phyloP scores from a whole-genome alignment of 2,329 filamentous ascomycete species.

The Aspergillus tamarii region DNA sequence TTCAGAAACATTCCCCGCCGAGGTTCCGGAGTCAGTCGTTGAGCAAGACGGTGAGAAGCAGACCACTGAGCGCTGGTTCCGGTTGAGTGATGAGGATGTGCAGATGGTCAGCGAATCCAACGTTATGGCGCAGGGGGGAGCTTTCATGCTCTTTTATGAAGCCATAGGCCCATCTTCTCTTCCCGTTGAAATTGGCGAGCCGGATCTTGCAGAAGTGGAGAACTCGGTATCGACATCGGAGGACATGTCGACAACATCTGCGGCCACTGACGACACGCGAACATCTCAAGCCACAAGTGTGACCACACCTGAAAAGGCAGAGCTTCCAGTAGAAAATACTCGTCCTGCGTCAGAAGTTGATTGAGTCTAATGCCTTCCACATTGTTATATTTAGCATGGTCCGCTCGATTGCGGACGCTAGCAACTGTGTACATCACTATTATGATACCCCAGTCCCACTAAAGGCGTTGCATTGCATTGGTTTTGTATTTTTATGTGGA shows the following conservation, averaged over 20 bases:
- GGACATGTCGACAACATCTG: constrained; percentile 30
- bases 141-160: constrained; percentile 98
- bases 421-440: constrained; percentile 15
- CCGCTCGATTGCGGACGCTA: background rate
- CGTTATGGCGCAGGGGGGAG: constrained; percentile 75
- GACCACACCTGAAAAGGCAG: constrained; percentile 23
- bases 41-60: constrained; percentile 39
- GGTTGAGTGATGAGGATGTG: constrained; percentile 87
- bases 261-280: constrained; percentile 27
- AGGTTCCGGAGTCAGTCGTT: constrained; percentile 35
- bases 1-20: constrained; percentile 36
- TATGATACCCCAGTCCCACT: constrained; percentile 22
- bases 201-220: constrained; percentile 13
- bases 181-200: background rate
- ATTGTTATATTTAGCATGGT: constrained; percentile 6
- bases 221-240: constrained; percentile 27
- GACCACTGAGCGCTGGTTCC: constrained; percentile 73
- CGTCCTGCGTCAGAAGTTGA: constrained; percentile 16
- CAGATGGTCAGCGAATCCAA: constrained; percentile 71
- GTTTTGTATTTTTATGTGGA: background rate
- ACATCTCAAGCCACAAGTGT: constrained; percentile 36
- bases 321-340: constrained; percentile 7
- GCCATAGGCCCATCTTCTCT: constrained; percentile 54
- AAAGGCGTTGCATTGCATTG: constrained; percentile 15
- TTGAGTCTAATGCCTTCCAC: constrained; percentile 10